Base-by-base conservation (phyloP, 345 rosid genomes). In the Lepidium didymum region DNA sequence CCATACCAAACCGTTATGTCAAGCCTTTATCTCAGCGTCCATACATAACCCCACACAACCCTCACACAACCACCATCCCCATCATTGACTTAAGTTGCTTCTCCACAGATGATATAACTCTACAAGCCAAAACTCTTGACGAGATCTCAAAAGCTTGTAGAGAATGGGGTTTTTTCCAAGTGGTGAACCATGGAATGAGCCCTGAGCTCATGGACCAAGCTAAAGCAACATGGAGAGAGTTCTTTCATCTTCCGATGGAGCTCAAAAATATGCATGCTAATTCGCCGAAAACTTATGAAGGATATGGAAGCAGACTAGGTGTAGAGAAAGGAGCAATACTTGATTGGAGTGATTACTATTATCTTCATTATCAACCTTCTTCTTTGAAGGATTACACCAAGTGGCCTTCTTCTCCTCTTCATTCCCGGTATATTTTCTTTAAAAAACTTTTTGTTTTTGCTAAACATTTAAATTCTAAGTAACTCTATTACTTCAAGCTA, bases 311-410 rank as follows among this genome's bases (percentile, higher is more conserved):
- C 76, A 80, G 97, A n/a, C 69, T 93, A 34, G 97, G 98, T 2
- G 77, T 91, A 14, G 80, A 90, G 16, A 93, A 87, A 41, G 95
- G 84, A 8, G 97, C 97, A 63, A 70, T 83, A 78, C 97, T 92
- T 54, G 98, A 91, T 64, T 93, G 98, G 98, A 82, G 92, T 43
- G 97, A 93, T 33, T 93, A 93, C 71, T 91, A 85, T 51, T 90
- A 56, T 72, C 97, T 93, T 62, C 97, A 90, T 50, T 86, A 78
- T 75, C 83, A 74, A 10, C 98, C 98, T 23, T 46, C 35, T 1
- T 49, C 68, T 12, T 65, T 86, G 63, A 87, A 85, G 73, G 91
- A 93, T 63, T 43, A 40, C 56, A 76, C 80, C 60, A 91, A 91
- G 66, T 93, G 99, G 99, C 99, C 98, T 9, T 45, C 75, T 31